These are phyloP conservation scores for Cavenderia fasciculata DNA, from an alignment of 78 protist species.

Conservation along the genomic window DNA sequence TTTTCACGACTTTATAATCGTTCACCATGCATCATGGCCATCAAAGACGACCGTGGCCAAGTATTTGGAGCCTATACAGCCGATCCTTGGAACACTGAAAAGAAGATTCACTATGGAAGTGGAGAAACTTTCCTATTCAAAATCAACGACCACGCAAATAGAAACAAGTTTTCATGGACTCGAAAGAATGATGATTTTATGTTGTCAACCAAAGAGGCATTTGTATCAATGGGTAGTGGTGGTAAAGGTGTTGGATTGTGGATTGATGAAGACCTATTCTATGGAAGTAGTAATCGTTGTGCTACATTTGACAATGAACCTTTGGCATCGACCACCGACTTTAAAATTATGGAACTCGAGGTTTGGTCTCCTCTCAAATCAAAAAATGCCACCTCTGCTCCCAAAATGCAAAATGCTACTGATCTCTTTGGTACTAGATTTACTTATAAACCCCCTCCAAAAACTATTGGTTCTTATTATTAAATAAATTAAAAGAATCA, in stretches of 20 bases:
- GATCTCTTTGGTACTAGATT: constrained; percentile 41
- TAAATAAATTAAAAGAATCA: too few relatives aligned
- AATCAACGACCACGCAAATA: not conserved
- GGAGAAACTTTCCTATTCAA: constrained; percentile 68
- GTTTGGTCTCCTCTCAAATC: constrained; percentile 53
- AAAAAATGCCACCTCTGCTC: not conserved
- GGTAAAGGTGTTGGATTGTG: constrained; percentile 63
- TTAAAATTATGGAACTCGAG: constrained; percentile 52
- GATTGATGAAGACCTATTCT: constrained; percentile 70
- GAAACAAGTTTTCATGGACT: constrained; percentile 62
- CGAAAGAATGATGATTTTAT: constrained; percentile 55
- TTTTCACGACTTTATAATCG: constrained; percentile 23
- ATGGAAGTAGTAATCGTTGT: constrained; percentile 28
- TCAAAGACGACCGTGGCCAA: constrained; percentile 32
- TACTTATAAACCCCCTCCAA: constrained; percentile 35
- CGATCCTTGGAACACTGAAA: constrained; percentile 68
- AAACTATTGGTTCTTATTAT: too few relatives aligned
- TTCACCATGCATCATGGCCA: constrained; percentile 55
- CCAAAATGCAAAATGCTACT: constrained; percentile 29
- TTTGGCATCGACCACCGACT: constrained; percentile 22
- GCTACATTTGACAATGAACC: constrained; percentile 52
- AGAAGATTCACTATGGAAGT: constrained; percentile 61
- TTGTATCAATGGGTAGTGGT: constrained; percentile 66
- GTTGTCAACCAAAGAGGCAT: constrained; percentile 29
- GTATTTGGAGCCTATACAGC: constrained; percentile 62